Percentiles rank a stretch among this genome's conserved stretches.
These are phyloP conservation scores for Dalechampia spathulata DNA, from an alignment of 441 rosid species.

Conservation along the genomic window DNA sequence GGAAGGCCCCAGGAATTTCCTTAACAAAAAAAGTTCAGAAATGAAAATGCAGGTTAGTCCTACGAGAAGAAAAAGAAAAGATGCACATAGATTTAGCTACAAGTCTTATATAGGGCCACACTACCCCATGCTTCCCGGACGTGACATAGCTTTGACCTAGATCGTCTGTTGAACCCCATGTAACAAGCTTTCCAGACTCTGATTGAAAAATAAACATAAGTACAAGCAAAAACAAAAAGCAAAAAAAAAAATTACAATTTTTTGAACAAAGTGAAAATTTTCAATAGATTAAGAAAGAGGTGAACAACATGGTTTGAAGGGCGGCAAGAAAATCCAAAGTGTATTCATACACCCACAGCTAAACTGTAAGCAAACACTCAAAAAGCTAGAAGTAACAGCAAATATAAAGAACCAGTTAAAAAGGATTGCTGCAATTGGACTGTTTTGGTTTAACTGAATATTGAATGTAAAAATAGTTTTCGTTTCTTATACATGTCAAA, in stretches of 20 bases:
- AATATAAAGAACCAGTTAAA: too few species aligned
- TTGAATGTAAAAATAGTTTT: too few species aligned
- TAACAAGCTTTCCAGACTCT: slow-evolving; percentile 91
- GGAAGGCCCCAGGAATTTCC: slow-evolving; percentile 96
- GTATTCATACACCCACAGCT: too few species aligned
- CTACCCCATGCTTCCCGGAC: slow-evolving; percentile 98
- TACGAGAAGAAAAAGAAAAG: background rate
- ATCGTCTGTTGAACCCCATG: slow-evolving; percentile 99
- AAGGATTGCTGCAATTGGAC: too few species aligned
- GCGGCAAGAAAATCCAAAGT: too few species aligned
- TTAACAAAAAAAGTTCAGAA: slow-evolving; percentile 22
- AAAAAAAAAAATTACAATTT: background rate
- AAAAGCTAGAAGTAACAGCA: too few species aligned
- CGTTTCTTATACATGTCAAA: too few species aligned
- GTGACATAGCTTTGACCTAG: slow-evolving; percentile 94
- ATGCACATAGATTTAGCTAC: slow-evolving; percentile 8
- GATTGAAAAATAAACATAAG: slow-evolving; percentile 23
- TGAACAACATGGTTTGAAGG: too few species aligned
- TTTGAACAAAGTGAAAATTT: too few species aligned
- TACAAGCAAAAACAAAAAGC: background rate
- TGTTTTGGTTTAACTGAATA: too few species aligned
- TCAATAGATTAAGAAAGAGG: too few species aligned
- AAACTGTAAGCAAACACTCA: too few species aligned
- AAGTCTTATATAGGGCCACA: slow-evolving; percentile 8
- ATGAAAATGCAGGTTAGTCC: slow-evolving; percentile 8